Evolutionary conservation across 768 basidiomycete species (phyloP).

Genomic region (Megacollybia marginata): DNA sequence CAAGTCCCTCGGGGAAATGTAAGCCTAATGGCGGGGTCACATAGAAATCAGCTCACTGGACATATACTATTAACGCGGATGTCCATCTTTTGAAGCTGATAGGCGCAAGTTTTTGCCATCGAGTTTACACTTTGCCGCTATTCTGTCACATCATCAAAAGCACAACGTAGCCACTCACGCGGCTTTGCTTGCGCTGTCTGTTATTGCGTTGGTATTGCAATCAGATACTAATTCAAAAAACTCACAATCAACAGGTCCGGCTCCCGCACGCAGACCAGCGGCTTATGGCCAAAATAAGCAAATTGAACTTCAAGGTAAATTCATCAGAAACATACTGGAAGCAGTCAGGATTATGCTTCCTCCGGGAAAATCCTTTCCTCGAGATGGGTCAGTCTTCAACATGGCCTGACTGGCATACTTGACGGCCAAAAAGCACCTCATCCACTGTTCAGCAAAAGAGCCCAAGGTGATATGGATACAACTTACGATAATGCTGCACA

Average conservation of each 20-base stretch:
- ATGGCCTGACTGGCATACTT: conserved; percentile 84
- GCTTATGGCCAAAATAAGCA: conserved; percentile 29
- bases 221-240: neutral
- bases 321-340: conserved; percentile 43
- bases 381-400: conserved; percentile 54
- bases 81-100: conserved; percentile 73
- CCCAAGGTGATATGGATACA: neutral
- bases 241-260: conserved; percentile 77
- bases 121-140: conserved; percentile 62
- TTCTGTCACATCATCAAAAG: neutral
- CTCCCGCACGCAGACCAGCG: conserved; percentile 78
- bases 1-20: conserved; percentile 28
- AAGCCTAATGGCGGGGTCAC: neutral
- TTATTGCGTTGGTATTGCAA: conserved; percentile 2
- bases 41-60: conserved; percentile 35
- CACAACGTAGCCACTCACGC: conserved; percentile 48
- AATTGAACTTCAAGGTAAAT: neutral
- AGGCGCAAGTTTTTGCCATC: conserved; percentile 75
- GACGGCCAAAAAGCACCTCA: conserved; percentile 81
- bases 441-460: neutral
- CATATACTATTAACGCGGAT: conserved; percentile 88
- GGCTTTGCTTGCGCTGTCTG: conserved; percentile 90
- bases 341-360: conserved; percentile 89
- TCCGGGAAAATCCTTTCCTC: conserved; percentile 60
- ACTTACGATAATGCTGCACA: conserved; percentile 35